A percentile compares a stretch with the other conserved stretches of the same genome.
phyloP scores from a whole-genome alignment of 257 asterid species.

The Salvia rosmarinus region DNA sequence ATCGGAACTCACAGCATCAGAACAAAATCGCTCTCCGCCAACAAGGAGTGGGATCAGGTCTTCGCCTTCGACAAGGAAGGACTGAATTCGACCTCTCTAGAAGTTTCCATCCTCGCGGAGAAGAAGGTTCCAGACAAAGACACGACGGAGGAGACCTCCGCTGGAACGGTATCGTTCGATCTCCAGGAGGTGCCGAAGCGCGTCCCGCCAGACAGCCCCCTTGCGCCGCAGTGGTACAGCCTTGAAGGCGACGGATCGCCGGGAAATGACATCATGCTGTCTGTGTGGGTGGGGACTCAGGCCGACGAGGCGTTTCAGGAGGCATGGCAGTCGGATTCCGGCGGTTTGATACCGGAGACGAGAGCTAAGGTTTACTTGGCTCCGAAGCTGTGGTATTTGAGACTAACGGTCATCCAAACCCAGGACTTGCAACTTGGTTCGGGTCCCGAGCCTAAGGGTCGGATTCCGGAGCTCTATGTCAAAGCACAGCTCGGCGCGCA shows the following conservation, averaged over 20 bases:
- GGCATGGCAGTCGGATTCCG: slow-evolving; percentile 98
- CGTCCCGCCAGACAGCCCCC: slow-evolving; percentile 88
- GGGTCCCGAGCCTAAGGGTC: slow-evolving; percentile 66
- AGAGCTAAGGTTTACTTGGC: slow-evolving; percentile 93
- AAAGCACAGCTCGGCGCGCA: slow-evolving; percentile 91
- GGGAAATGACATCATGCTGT: slow-evolving; percentile 81
- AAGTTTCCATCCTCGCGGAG: slow-evolving; percentile 56
- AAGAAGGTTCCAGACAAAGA: slow-evolving; percentile 53
- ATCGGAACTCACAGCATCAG: slow-evolving; percentile 76
- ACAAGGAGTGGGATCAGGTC: slow-evolving; percentile 81
- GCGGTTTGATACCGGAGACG: slow-evolving; percentile 88
- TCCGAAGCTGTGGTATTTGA: slow-evolving; percentile 95
- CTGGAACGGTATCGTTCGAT: slow-evolving; percentile 82
- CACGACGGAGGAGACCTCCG: slow-evolving; percentile 38
- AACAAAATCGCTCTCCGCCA: slow-evolving; percentile 51
- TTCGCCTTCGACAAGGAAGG: slow-evolving; percentile 88
- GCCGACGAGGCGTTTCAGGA: slow-evolving; percentile 93
- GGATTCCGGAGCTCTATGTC: slow-evolving; percentile 69
- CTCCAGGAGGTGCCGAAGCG: slow-evolving; percentile 82
- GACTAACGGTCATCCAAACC: slow-evolving; percentile 98
- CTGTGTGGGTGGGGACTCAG: slow-evolving; percentile 93
- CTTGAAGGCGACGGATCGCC: slow-evolving; percentile 59
- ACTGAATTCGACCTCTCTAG: slow-evolving; percentile 70
- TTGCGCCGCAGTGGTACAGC: slow-evolving; percentile 94
- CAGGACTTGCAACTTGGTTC: slow-evolving; percentile 78